Evolutionary conservation across 495 filamentous ascomycete species (phyloP).

Genomic region (Xylaria curta): DNA sequence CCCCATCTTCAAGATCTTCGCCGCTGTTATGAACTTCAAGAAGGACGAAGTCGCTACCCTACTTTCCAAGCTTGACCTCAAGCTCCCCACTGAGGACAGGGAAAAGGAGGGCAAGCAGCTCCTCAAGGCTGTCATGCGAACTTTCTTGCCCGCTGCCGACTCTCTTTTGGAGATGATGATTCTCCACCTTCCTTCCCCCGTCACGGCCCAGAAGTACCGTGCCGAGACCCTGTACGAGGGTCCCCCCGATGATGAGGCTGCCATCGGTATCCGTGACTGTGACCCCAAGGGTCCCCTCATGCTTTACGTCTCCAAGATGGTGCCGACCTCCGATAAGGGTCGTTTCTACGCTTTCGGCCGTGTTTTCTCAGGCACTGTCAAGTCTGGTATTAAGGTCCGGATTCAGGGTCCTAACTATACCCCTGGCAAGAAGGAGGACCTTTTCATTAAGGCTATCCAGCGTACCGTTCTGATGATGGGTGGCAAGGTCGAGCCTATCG

Average conservation of each 20-base stretch:
- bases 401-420: constrained; percentile 99
- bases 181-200: constrained; percentile 95
- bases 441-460: constrained; percentile 99
- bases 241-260: constrained; percentile 87
- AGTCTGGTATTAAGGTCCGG: constrained; percentile 98
- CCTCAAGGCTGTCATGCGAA: constrained; percentile 97
- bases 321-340: constrained; percentile 98
- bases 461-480: constrained; percentile 99
- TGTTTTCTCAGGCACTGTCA: constrained; percentile 98
- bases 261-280: constrained; percentile 96
- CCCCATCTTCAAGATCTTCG: constrained; percentile 99
- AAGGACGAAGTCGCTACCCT: constrained; percentile 87
- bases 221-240: constrained; percentile 98
- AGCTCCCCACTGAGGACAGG: constrained; percentile 83
- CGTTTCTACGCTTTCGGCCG: constrained; percentile 99
- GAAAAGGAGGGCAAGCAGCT: constrained; percentile 96
- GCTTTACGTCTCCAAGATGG: constrained; percentile 99
- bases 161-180: constrained; percentile 99
- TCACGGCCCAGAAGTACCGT: constrained; percentile 97
- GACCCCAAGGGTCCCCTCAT: constrained; percentile 97
- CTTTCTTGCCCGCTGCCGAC: constrained; percentile 97
- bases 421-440: constrained; percentile 97
- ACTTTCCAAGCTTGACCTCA: constrained; percentile 90
- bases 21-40: constrained; percentile 96
- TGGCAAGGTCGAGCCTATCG: constrained; percentile 97